Base-by-base conservation (phyloP, 371 early-diverging fungal species). In the Coemansia sp. region DNA sequence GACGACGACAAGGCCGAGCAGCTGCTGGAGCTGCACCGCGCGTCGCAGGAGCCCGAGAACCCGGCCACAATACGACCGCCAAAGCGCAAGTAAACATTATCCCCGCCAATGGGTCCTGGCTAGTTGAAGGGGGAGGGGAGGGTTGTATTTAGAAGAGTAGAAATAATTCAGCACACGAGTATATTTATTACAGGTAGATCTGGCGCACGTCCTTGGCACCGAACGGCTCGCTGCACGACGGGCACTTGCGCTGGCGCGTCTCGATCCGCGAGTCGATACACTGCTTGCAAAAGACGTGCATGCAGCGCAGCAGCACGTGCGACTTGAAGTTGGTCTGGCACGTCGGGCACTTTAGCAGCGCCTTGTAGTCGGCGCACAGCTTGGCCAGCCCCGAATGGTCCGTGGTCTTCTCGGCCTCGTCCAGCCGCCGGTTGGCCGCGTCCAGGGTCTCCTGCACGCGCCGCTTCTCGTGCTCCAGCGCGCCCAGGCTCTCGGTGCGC, bases 231-330 rank as follows among this genome's bases (percentile, higher is more conserved):
- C 90, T 90, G 79, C 99, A 99, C 6, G 86, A 90, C 6, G 99
- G 99, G 81, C 99, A 99, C 74, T 97, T 96, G 81, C 99, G 89
- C 76, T 97, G 95, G 14, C 99, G 86, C 10, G 91, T 91, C 66
- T 92, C 93, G 66, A 92, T 81, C 64, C 94, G 85, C 37, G 84
- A 83, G 62, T 98, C 93, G 44, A 99, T 84, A 72, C 99, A 99
- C 32, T 86, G 86, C 71, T 94, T 92, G 82, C 97, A 98, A 77
- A 98, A 97, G 16, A 90, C 90, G 74, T 98, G 99, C 97, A 94
- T 95, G 77, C 99, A 98, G 24, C 90, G 84, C 60, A 84, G 59
- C 2, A 98, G 77, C 4, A 89, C 87, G 72, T 90, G 91, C 34
- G 86, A 85, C 80, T 95, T 95, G 80, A 97, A 90, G 50, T 90